Base-by-base conservation (phyloP, 179 eudicot genomes). In the Spergularia azorica region DNA sequence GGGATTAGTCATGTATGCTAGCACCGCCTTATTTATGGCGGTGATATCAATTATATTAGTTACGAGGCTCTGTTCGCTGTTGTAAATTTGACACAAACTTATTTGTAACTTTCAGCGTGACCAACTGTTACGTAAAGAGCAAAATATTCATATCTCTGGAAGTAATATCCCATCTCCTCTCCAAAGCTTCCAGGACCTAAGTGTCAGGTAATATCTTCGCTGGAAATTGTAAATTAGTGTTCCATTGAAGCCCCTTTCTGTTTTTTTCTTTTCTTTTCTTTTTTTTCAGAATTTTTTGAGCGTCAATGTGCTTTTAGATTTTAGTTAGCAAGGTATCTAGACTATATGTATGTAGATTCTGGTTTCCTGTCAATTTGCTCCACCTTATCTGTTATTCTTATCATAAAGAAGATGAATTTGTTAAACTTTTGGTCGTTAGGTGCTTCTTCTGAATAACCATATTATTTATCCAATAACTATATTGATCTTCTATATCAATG, bases 151-250 rank as follows among this genome's bases (percentile, higher is more conserved):
- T 79, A 78, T 87, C 65, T 87, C 89, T 77, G 98, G 98, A 70
- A 84, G 83, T 59, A 91, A 90, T 79, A 86, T 93, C 68, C 93
- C 98, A 32, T 87, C 98, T 58, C 98, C 97, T 73, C 97, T 95
- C 70, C 90, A 90, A 79, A 87, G 83, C 82, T 95, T 95, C 75
- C 73, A 79, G 51, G 97, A 95, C 71, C 84, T 95, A 79, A 84
- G 61, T 67, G 81, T 86, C 62, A 89, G 97, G 98, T 95, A 84
- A 82, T 32, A 57, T 63, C 51, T 72, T 20, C 54, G 12, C 70
- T 60, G 56, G 21, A 59, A 38, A 50, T 52, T 76, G 62, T 76
- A n/a, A 17, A 36, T 14, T 9, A 67, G 46, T 52, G n/a, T 20
- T 3, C 48, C 18, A 16, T 61, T 67, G 13, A 50, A 6, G 64